Base-by-base conservation (phyloP, 352 stramenopile genomes). In the Phytophthora idaei region DNA sequence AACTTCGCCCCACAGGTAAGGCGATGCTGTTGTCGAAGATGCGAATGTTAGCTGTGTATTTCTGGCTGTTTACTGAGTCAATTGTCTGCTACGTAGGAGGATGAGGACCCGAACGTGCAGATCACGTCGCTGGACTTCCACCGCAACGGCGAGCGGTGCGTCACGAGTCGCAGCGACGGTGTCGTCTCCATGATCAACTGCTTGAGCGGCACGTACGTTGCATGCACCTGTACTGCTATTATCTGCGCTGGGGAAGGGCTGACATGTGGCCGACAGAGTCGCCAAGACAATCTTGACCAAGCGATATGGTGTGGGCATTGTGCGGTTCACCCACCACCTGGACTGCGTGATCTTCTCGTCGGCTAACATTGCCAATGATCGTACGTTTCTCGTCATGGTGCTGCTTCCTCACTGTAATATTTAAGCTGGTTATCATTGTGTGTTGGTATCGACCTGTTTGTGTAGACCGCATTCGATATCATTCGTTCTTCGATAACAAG, bases 401-500 rank as follows among this genome's bases (percentile, higher is more conserved):
- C 27, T 34, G n/a, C 34, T 44, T 67, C 25, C 28, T 68, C 37
- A 8, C 27, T 47, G 55, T 5, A 15, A 5, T 32, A 27, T n/a
- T 41, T 12, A 29, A 42, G 17, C 5, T 25, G 7, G 5, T 46
- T 44, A 21, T 11, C n/a, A 41, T 50, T 49, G 31, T 28, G 5
- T 47, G n/a, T 14, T 28, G 44, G 48, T 8, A n/a, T 8, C 8
- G 27, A 36, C 39, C 62, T 58, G 50, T 61, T 10, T 31, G 14
- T 64, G 34, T 21, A 95, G 87, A 92, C 50, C 78, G 86, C 51
- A 90, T 96, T 55, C 85, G 88, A 10, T 96, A 96, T 71, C 88
- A 96, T 58, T 96, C 88, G 54, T 80, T 94, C 57, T 96, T 91
- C 36, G 88, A 96, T 78, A 96, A 96, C 72, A 89, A 93, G 45